Evolutionary conservation across 257 asterid species (phyloP).

Genomic region (Nicotiana tabacum): DNA sequence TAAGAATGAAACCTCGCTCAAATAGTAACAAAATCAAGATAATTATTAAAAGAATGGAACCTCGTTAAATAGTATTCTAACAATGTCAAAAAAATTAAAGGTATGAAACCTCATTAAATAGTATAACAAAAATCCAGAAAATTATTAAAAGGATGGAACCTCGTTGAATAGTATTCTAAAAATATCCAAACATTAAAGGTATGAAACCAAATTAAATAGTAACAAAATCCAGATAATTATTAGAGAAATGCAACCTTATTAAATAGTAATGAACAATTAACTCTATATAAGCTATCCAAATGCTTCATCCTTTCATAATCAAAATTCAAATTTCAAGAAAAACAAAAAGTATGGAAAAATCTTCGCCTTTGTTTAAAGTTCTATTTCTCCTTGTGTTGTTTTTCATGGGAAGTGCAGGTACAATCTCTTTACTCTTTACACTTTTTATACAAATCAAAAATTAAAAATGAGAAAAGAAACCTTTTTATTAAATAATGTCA

Average conservation of each 20-base stretch:
- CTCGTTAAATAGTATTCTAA: neutral
- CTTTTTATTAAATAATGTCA: neutral
- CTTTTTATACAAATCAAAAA: neutral
- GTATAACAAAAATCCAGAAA: too few species aligned
- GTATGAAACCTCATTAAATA: too few species aligned
- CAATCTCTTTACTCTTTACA: neutral
- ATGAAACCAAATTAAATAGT: neutral
- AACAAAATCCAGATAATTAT: neutral
- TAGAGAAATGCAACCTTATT: neutral
- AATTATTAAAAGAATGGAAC: neutral
- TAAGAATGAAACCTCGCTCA: neutral
- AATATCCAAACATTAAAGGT: neutral
- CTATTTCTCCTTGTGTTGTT: neutral
- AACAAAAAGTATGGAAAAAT: neutral
- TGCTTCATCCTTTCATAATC: neutral
- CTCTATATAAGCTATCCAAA: neutral
- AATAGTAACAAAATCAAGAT: neutral
- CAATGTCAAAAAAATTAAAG: too few species aligned
- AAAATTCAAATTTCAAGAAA: neutral
- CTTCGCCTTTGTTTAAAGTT: neutral
- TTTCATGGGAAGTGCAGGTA: constrained; percentile 1
- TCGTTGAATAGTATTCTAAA: too few species aligned
- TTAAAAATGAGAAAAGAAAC: neutral
- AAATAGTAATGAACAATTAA: neutral
- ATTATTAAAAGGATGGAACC: too few species aligned